Evolutionary conservation across 2,329 filamentous ascomycete genomes (phyloP), one percentile per base, ranked within the genome.

Genomic region (Venturia aucupariae): DNA sequence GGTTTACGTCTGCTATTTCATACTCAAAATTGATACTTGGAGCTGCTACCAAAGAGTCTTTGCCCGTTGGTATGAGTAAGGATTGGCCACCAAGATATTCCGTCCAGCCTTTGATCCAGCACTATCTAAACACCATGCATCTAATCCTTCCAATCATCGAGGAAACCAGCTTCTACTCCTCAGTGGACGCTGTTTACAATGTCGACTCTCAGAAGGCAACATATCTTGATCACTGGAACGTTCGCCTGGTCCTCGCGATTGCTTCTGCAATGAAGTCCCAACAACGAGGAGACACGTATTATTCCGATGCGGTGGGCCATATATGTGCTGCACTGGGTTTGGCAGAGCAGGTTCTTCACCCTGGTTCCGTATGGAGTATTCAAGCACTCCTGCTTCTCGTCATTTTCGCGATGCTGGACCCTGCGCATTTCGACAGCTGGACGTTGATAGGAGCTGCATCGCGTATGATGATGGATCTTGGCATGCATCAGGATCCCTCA

Each of bases 381-480:
- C 92, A 96, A 73, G 92, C 92, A 0, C 81, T 97, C 27, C 77
- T 97, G 2, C 80, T 97, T 2, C 83, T 97, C 62, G 92, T 91
- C 0, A 86, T 96, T 70, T 97, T 96, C 74, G 88, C 93, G 3
- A 89, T 94, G 79, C 81, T 96, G 61, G 92, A 97, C 70, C 92
- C 93, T 2, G 85, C 87, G 51, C 91, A 95, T 72, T 97, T 96
- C 71, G 92, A 96, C 71, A 91, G 89, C 70, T 97, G 94, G 92
- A 92, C 94, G 68, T 77, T 97, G 67, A 90, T 97, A 64, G 94
- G 93, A 7, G 92, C 94, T 73, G 92, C 93, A 7, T 90, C 90
- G 48, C 86, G 93, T 65, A 90, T 92, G 6, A 86, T 93, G 71
- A 84, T 97, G 27, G 94, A 99, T 76, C 78, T 97, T 38, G 94